Percentiles rank a stretch among this genome's conserved stretches.
Evolutionary conservation across 192 early-diverging fungal genomes (phyloP).

Genomic region (Coemansia sp.): DNA sequence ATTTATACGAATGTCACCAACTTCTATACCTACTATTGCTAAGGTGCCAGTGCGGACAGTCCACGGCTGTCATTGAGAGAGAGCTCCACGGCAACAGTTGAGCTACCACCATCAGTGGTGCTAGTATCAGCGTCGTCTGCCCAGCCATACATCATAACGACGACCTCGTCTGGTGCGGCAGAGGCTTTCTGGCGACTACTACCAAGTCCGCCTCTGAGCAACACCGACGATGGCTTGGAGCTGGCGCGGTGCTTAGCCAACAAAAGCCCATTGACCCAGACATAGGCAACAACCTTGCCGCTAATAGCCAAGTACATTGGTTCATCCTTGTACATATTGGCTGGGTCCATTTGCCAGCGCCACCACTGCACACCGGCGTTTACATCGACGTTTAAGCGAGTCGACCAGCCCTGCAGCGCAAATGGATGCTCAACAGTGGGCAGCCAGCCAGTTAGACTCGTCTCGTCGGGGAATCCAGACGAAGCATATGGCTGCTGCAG

Average conservation of each 20-base stretch:
- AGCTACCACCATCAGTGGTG: slow-evolving; percentile 1
- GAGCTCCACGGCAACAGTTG: slow-evolving; percentile 31
- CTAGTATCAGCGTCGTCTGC: slow-evolving; percentile 33
- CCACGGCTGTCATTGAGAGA: slow-evolving; percentile 13
- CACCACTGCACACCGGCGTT: slow-evolving; percentile 55
- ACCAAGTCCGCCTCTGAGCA: slow-evolving; percentile 29
- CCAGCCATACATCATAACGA: slow-evolving; percentile 55
- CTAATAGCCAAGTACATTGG: slow-evolving; percentile 69
- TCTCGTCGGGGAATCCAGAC: slow-evolving; percentile 78
- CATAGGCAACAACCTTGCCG: slow-evolving; percentile 71
- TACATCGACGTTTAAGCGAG: slow-evolving; percentile 24
- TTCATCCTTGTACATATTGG: slow-evolving; percentile 23
- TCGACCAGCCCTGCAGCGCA: slow-evolving; percentile 42
- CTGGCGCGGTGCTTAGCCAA: slow-evolving; percentile 74
- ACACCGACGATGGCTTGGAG: slow-evolving; percentile 19
- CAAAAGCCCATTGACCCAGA: slow-evolving; percentile 71
- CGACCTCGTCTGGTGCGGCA: slow-evolving; percentile 14
- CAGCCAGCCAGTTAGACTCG: slow-evolving; percentile 47
- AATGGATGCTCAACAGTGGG: slow-evolving; percentile 34
- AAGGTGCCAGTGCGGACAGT: background rate
- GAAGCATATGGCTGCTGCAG: slow-evolving; percentile 64
- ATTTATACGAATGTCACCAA: background rate
- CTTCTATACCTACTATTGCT: background rate
- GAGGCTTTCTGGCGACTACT: background rate
- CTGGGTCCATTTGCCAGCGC: slow-evolving; percentile 26